These are phyloP conservation scores for Paramecium bursaria DNA, from an alignment of 73 alveolate genomes.

Conservation along the genomic window DNA sequence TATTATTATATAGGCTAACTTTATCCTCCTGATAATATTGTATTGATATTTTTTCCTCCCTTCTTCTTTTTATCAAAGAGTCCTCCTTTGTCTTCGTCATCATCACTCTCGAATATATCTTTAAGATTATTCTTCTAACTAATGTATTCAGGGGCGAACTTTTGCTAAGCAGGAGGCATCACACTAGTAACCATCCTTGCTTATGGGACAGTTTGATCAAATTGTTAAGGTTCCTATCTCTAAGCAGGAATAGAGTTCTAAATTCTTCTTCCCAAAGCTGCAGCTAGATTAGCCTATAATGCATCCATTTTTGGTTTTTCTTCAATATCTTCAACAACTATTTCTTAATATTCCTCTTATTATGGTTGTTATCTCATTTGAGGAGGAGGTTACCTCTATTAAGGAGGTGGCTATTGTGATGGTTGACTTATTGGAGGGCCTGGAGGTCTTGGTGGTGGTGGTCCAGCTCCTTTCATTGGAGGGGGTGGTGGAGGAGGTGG, in stretches of 20 bases:
- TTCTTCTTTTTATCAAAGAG: conserved; percentile 13
- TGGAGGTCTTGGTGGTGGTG: not conserved
- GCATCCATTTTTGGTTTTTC: not conserved
- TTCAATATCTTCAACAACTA: not conserved
- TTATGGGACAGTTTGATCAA: too few relatives aligned
- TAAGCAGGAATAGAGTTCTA: not conserved
- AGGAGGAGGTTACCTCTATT: not conserved
- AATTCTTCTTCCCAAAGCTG: not conserved
- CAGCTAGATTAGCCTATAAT: not conserved
- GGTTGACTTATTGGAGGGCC: too few relatives aligned
- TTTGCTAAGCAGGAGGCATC: too few relatives aligned
- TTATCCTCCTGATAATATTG: not conserved
- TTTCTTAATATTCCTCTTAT: not conserved
- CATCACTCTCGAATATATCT: conserved; percentile 32
- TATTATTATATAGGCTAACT: not conserved
- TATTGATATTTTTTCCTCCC: conserved; percentile 6
- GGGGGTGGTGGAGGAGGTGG: not conserved
- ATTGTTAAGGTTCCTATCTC: not conserved
- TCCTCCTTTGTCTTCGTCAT: conserved; percentile 25
- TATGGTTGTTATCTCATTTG: not conserved
- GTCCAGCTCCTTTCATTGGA: not conserved
- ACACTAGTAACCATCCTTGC: too few relatives aligned
- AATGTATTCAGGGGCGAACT: not conserved
- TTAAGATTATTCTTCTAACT: not conserved
- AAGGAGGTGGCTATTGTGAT: not conserved